Evolutionary conservation across 257 asterid genomes (phyloP), one percentile per base, ranked within the genome.

Genomic region (Ajuga chamaepitys): DNA sequence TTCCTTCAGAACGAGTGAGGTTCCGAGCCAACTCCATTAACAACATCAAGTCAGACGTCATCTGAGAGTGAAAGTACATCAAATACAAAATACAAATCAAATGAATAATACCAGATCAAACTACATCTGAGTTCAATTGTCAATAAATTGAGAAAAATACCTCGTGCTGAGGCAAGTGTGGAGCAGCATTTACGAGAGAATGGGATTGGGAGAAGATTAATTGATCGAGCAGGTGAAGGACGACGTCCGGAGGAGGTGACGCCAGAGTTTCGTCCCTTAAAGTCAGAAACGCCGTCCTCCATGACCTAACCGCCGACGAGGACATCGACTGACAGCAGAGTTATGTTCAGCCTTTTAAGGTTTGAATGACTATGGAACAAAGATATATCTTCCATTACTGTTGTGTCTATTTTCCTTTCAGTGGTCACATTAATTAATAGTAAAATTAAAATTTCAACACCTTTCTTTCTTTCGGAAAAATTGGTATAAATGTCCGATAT

Each of bases 271-370:
- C 97, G 68, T 85, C 97, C 71, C 97, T 78, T 68, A 87, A 73
- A 17, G 92, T 80, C 58, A 87, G 75, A 75, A 89, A 89, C 78
- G 95, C 84, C 67, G 86, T 85, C 74, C 97, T 72, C 97, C 97
- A 89, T 73, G 82, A 62, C 77, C 82, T 80, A 64, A 70, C 75
- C 26, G 56, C 42, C 18, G 82, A 46, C 52, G 89, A 62, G 76
- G 85, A 68, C 59, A 56, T 56, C n/a, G n/a, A n/a, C n/a, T n/a
- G n/a, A n/a, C n/a, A n/a, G n/a, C n/a, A n/a, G n/a, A n/a, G n/a
- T n/a, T n/a, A n/a, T n/a, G n/a, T n/a, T n/a, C n/a, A n/a, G n/a
- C n/a, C n/a, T n/a, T n/a, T n/a, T n/a, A n/a, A n/a, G n/a, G n/a
- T n/a, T n/a, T n/a, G n/a, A n/a, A n/a, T n/a, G n/a, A n/a, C n/a